Conservation (phyloP, 2,329 filamentous ascomycete species). For the Cephalotrichum gorgonifer region DNA sequence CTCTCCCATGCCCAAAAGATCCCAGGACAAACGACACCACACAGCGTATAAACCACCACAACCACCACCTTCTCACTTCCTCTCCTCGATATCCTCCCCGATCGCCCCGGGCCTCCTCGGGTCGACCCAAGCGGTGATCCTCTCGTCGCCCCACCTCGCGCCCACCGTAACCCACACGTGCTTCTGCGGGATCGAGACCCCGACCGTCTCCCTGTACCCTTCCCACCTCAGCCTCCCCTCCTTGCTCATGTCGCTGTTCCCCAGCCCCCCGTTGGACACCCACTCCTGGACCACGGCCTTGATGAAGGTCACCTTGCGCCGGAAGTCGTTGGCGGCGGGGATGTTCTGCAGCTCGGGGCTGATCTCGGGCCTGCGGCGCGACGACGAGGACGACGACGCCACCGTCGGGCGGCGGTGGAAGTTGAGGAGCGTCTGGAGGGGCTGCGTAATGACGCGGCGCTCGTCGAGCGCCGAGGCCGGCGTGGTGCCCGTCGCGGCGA, state of each 20-base stretch:
- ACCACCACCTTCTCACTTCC: not conserved
- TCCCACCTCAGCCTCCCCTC: constrained; percentile 46
- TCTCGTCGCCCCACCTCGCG: constrained; percentile 48
- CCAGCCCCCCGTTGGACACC: constrained; percentile 59
- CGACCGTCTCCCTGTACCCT: constrained; percentile 44
- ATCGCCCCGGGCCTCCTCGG: constrained; percentile 41
- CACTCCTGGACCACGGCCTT: constrained; percentile 59
- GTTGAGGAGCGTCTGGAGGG: constrained; percentile 63
- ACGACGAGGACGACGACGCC: constrained; percentile 19
- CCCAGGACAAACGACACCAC: too few species aligned
- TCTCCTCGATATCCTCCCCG: constrained; percentile 42
- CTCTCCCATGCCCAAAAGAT: too few species aligned
- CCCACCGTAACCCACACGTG: constrained; percentile 61
- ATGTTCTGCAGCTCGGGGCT: constrained; percentile 50
- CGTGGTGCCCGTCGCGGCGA: constrained; percentile 56
- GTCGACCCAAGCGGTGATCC: constrained; percentile 45
- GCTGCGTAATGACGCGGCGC: constrained; percentile 61
- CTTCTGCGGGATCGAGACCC: constrained; percentile 42
- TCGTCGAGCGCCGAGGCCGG: constrained; percentile 60
- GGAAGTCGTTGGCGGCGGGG: constrained; percentile 62
- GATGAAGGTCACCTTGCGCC: constrained; percentile 65
- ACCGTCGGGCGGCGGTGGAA: constrained; percentile 35
- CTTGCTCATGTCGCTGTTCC: constrained; percentile 50
- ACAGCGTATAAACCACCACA: not conserved
- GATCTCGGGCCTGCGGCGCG: constrained; percentile 49